Evolutionary conservation across 225 moss, liverwort and hornwort species (phyloP), one percentile per base, ranked within the genome.

Genomic region (Lunularia cruciata): DNA sequence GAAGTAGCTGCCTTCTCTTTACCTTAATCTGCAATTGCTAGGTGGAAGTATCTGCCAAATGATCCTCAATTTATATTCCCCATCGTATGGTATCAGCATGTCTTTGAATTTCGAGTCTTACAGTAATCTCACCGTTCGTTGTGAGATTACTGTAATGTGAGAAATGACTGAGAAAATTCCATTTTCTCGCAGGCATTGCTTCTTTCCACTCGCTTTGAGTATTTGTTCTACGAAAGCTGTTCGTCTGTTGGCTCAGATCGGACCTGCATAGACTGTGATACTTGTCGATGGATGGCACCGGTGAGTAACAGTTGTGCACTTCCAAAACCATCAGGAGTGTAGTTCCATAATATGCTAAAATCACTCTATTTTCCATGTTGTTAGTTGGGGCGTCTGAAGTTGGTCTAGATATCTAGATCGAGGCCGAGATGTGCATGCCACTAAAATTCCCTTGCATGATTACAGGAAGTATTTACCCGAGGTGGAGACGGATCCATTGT

Each of bases 211-310:
- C 40, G 13, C 13, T 40, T 40, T 6, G 40, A 40, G 40, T 40
- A 6, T 6, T 13, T 6, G 40, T 6, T 40, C 40, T 12, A 32
- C 33, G 2, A 22, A 5, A 32, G 18, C 56, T 66, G 32, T 38
- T 54, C 25, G 14, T 37, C 13, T 52, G 1, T 35, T 8, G 9
- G 31, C 23, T 18, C 84, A 91, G 91, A 96, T 65, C 87, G 69
- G 4, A 83, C 87, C 1, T 96, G 95, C 86, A 96, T 92, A 63
- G 79, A 96, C 63, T 96, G 92, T 57, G 92, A 92, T 67, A 85
- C 87, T 4, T 96, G 95, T 62, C 87, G 95, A 8, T 92, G 90
- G 92, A 90, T 96, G 90, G 76, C 92, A 51, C 92, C 95, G 31
- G 88, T 88, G 60, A 72, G 85, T 53, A 47, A 18, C 46, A 25